Evolutionary conservation across 225 moss, liverwort and hornwort genomes (phyloP).

Genomic region (Ulota crispa): DNA sequence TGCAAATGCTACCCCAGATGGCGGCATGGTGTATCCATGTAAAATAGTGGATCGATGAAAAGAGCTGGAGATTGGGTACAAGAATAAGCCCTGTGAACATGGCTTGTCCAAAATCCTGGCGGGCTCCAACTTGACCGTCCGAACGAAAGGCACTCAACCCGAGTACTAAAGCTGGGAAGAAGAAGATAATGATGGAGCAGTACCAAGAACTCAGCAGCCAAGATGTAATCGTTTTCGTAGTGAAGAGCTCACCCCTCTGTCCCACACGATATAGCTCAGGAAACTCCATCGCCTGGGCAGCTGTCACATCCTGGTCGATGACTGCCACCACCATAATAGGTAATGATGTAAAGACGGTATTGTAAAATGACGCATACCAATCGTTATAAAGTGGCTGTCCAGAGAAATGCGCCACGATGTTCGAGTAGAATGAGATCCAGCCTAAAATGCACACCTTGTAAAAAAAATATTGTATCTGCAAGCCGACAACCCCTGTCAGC

Average conservation of each 20-base stretch:
- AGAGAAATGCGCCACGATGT: conserved; percentile 58
- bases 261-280: conserved; percentile 63
- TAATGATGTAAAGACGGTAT: conserved; percentile 64
- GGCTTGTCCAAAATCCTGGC: conserved; percentile 62
- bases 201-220: conserved; percentile 60
- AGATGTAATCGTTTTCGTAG: conserved; percentile 28
- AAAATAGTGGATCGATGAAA: conserved; percentile 51
- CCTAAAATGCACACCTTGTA: conserved; percentile 72
- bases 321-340: conserved; percentile 63
- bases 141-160: conserved; percentile 39
- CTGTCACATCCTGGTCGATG: conserved; percentile 72
- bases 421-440: conserved; percentile 72
- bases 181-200: conserved; percentile 59
- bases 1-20: conserved; percentile 72
- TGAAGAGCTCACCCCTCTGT: conserved; percentile 65
- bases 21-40: conserved; percentile 74
- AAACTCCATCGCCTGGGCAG: conserved; percentile 38
- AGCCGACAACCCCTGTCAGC: not conserved
- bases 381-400: conserved; percentile 73
- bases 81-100: conserved; percentile 64
- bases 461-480: conserved; percentile 79
- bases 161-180: conserved; percentile 46
- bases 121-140: conserved; percentile 49
- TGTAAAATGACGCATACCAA: conserved; percentile 80
- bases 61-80: conserved; percentile 61